These are phyloP conservation scores for Pseudocercospora eumusae DNA, from an alignment of 2,329 filamentous ascomycete species.

Conservation along the genomic window DNA sequence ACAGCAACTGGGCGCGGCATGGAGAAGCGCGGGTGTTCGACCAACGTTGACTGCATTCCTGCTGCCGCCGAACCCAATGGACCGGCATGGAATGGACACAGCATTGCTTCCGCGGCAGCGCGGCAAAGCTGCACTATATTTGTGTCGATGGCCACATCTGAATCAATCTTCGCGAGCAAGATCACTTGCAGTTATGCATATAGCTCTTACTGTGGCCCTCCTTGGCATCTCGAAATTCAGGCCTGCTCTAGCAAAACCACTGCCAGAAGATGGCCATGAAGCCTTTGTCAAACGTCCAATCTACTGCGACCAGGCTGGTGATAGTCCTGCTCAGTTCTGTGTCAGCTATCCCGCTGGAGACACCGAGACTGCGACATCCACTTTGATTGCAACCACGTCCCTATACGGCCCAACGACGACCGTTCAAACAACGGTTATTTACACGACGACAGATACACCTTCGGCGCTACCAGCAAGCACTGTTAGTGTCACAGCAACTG, in stretches of 20 bases:
- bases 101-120: neutral
- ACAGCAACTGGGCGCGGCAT: no score
- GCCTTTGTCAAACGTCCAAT: neutral
- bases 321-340: constrained; percentile 1
- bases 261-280: neutral
- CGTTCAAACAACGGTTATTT: neutral
- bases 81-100: neutral
- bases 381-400: neutral
- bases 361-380: constrained; percentile 7
- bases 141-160: neutral
- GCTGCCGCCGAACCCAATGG: neutral
- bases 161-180: neutral
- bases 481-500: neutral
- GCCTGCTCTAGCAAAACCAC: neutral
- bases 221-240: neutral
- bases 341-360: constrained; percentile 1
- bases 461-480: constrained; percentile 4
- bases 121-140: neutral
- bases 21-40: neutral
- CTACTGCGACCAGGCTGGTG: neutral
- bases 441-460: neutral
- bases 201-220: neutral
- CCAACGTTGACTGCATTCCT: neutral
- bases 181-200: neutral
- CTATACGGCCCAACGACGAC: constrained; percentile 3